Evolutionary conservation across 352 stramenopile genomes (phyloP).

Genomic region (Phytophthora fragariae): DNA sequence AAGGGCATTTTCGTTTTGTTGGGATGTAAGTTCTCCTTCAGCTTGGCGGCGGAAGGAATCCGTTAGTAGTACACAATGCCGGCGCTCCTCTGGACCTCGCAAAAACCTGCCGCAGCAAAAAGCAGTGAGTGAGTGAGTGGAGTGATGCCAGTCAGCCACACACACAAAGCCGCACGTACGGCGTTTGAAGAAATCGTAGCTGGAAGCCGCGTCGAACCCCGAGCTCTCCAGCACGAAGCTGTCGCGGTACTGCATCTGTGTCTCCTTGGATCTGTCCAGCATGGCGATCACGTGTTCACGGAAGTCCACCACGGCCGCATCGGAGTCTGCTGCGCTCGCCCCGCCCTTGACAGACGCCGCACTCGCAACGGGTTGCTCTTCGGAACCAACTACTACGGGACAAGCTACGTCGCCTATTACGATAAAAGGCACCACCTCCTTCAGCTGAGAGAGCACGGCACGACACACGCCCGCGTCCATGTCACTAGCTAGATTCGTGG

Average conservation of each 20-base stretch:
- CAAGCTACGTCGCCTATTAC: conserved; percentile 70
- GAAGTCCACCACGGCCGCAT: conserved; percentile 49
- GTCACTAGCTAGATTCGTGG: conserved; percentile 45
- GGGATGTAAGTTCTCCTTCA: conserved; percentile 18
- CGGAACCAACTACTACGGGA: conserved; percentile 40
- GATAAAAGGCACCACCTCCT: conserved; percentile 59
- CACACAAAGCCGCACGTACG: conserved; percentile 47
- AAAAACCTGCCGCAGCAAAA: conserved; percentile 34
- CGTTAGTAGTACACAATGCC: conserved; percentile 45
- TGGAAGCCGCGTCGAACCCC: conserved; percentile 60
- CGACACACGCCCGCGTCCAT: conserved; percentile 61
- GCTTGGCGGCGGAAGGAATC: conserved; percentile 12
- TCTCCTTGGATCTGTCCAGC: conserved; percentile 59
- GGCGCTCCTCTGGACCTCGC: conserved; percentile 30
- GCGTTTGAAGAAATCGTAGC: conserved; percentile 77
- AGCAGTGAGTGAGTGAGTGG: too few species aligned
- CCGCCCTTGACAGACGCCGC: conserved; percentile 4
- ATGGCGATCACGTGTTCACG: conserved; percentile 62
- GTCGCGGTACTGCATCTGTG: conserved; percentile 47
- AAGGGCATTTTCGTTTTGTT: conserved; percentile 31
- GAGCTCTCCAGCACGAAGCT: conserved; percentile 60
- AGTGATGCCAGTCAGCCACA: too few species aligned
- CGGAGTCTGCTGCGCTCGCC: conserved; percentile 7
- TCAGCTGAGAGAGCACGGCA: conserved; percentile 61
- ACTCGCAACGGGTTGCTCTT: conserved; percentile 19